A percentile compares a stretch with the other conserved stretches of the same genome.
These are phyloP conservation scores for Zasmidium cellare DNA, from an alignment of 2,329 filamentous ascomycete genomes.

Conservation along the genomic window DNA sequence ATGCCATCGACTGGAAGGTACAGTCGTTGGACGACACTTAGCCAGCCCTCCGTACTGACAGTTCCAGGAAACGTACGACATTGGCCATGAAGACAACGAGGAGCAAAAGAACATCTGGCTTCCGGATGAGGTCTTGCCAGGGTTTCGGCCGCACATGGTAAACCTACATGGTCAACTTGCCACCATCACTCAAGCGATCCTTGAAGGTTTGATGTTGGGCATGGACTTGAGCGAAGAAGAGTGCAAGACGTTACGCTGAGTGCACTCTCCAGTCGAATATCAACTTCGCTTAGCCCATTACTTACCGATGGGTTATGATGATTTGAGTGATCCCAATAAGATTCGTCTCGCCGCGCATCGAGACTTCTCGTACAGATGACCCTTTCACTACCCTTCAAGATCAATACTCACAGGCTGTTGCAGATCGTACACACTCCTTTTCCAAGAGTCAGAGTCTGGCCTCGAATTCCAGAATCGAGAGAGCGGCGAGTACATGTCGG, in stretches of 20 bases:
- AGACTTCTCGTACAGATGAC: background rate
- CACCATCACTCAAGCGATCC: background rate
- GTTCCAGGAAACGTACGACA: constrained; percentile 41
- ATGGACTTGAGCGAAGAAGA: background rate
- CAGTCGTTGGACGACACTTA: background rate
- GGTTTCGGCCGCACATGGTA: constrained; percentile 35
- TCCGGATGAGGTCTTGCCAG: constrained; percentile 44
- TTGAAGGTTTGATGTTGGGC: background rate
- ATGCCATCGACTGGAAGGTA: constrained; percentile 3
- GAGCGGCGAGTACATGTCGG: background rate
- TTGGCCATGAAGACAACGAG: constrained; percentile 44
- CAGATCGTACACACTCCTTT: background rate
- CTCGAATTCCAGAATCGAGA: background rate
- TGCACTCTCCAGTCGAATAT: background rate
- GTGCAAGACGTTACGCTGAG: background rate
- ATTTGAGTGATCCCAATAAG: background rate
- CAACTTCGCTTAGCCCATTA: background rate
- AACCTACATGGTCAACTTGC: background rate
- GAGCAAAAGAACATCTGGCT: constrained; percentile 49
- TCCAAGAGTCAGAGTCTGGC: background rate
- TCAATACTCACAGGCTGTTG: background rate
- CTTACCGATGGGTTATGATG: background rate
- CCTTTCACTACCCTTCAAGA: background rate
- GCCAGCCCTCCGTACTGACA: background rate
- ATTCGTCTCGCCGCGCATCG: background rate